A percentile compares a stretch with the other conserved stretches of the same genome.
Conservation (phyloP, 2,329 filamentous ascomycete genomes). For the Dryadomyces sulphureus region DNA sequence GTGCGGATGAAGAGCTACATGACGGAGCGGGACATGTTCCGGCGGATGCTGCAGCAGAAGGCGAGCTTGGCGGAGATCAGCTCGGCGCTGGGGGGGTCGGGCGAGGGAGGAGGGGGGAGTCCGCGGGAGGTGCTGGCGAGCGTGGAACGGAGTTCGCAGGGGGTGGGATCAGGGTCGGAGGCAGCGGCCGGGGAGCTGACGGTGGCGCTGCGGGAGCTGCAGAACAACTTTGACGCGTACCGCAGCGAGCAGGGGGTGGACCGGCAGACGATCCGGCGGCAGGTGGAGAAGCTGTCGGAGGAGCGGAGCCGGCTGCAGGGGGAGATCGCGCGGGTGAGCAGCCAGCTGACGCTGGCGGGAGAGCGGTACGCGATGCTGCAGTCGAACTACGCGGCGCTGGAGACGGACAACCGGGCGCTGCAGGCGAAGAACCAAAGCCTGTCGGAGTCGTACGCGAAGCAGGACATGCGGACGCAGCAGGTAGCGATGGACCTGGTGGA, state of each 20-base stretch:
- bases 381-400: conserved; percentile 69
- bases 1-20: conserved; percentile 85
- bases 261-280: conserved; percentile 66
- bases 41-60: conserved; percentile 74
- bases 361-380: conserved; percentile 85
- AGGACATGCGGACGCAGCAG: conserved; percentile 81
- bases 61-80: conserved; percentile 44
- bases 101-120: conserved; percentile 47
- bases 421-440: conserved; percentile 67
- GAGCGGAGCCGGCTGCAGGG: conserved; percentile 74
- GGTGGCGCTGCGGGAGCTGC: conserved; percentile 71
- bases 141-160: conserved; percentile 34
- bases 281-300: conserved; percentile 64
- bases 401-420: conserved; percentile 72
- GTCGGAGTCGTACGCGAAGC: conserved; percentile 72
- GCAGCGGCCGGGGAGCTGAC: conserved; percentile 56
- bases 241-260: conserved; percentile 74
- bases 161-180: conserved; percentile 16
- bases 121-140: conserved; percentile 38
- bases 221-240: conserved; percentile 79
- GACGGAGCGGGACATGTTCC: conserved; percentile 94
- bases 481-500: conserved; percentile 88
- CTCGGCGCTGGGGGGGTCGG: conserved; percentile 53
- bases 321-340: conserved; percentile 65
- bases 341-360: conserved; percentile 65